Evolutionary conservation across 1,284 basidiomycete species (phyloP).

Genomic region (Trichosporon faecale): DNA sequence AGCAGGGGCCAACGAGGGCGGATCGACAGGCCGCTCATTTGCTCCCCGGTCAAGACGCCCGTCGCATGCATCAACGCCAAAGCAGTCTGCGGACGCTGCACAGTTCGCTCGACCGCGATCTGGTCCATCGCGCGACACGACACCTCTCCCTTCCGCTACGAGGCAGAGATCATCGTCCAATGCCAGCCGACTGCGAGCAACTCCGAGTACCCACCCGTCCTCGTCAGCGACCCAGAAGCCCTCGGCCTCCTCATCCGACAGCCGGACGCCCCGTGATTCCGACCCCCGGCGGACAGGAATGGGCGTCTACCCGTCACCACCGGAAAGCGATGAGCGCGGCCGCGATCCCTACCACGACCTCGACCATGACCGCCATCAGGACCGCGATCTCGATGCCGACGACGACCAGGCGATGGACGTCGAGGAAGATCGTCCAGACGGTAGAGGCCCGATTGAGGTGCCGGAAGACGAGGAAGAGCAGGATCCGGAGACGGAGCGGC

Average conservation of each 20-base stretch:
- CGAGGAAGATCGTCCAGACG: not conserved
- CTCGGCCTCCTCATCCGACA: not conserved
- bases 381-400: not conserved
- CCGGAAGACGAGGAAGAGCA: slow-evolving; percentile 7
- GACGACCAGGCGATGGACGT: not conserved
- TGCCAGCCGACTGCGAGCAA: not conserved
- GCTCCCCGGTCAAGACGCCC: not conserved
- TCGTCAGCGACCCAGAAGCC: not conserved
- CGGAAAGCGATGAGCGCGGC: slow-evolving; percentile 30
- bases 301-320: slow-evolving; percentile 26
- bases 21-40: not conserved
- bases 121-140: not conserved
- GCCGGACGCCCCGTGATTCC: not conserved
- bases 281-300: not conserved
- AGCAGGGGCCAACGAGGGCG: not conserved
- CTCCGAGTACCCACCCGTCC: not conserved
- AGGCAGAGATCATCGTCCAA: not conserved
- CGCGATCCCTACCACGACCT: not conserved
- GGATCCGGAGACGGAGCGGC: not conserved
- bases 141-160: not conserved
- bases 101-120: not conserved
- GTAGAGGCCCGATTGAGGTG: not conserved
- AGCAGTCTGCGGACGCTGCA: not conserved
- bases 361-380: not conserved
- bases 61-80: not conserved